Evolutionary conservation across 2,329 filamentous ascomycete genomes (phyloP), one percentile per base, ranked within the genome.

Genomic region (Exophiala lecanii-corni): DNA sequence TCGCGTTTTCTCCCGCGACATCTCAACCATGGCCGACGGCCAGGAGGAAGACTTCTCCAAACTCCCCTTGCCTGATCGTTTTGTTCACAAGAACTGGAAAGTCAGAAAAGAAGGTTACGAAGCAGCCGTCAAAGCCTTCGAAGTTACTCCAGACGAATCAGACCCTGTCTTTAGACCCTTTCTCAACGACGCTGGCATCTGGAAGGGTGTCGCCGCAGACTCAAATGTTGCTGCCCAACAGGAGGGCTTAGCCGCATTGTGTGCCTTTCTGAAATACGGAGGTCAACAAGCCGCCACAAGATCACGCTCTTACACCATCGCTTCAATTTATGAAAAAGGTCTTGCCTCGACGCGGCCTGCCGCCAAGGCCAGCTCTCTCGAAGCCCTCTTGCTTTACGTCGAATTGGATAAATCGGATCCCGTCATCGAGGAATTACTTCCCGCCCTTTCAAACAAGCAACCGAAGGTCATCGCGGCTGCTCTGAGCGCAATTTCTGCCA

Each of bases 161-260:
- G 86, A 94, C 62, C 82, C 89, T 9, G 82, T 82, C 25, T 96
- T 98, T 58, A 78, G 81, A 56, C 88, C 91, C 1, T 98, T 97
- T 59, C 68, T 92, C 49, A 81, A 85, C 61, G 92, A 98, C 55
- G 75, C 89, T 1, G 72, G 81, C 50, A 65, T 98, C 48, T 96
- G 89, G 91, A 97, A 97, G 65, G 83, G 81, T 25, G 92, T 89
- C 1, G 91, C 92, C 5, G 81, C 82, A 57, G 92, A 98, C 66
- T 92, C 89, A 41, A 98, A 98, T 59, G 92, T 98, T 45, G 92
- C 91, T 13, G 92, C 94, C 23, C 92, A 98, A 64, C 84, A 94
- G 67, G 94, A 98, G 57, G 92, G 86, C 49, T 79, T 98, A 36
- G 81, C 78, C 36, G 85, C 91, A 26, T 78, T 95, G 58, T 94